phyloP scores from a whole-genome alignment of 2,329 filamentous ascomycete species.

The Neonectria faginata region DNA sequence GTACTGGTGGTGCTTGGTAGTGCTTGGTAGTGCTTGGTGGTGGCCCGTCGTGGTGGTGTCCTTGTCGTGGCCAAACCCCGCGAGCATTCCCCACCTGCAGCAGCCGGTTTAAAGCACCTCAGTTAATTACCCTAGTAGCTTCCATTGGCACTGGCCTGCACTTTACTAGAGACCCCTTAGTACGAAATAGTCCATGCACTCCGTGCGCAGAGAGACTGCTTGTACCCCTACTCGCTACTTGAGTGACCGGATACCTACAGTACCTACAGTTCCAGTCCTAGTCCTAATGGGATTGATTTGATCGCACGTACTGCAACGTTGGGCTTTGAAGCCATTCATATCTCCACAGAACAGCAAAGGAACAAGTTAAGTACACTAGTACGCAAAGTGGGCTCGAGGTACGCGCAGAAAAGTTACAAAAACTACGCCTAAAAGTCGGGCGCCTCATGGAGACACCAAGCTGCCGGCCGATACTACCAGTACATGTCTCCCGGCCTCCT shows the following conservation, averaged over 20 bases:
- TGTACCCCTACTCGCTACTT: constrained; percentile 7
- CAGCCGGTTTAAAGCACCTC: constrained; percentile 3
- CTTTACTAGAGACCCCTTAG: background rate
- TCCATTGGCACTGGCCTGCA: background rate
- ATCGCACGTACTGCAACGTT: background rate
- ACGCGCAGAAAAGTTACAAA: background rate
- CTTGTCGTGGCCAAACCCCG: constrained; percentile 22
- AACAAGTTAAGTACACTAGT: background rate
- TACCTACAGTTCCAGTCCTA: too few species aligned
- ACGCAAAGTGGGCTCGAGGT: background rate
- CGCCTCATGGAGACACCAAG: background rate
- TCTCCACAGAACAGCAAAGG: too few species aligned
- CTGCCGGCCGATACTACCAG: background rate
- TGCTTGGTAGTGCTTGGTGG: constrained; percentile 16
- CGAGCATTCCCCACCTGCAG: constrained; percentile 24
- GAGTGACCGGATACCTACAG: constrained; percentile 2
- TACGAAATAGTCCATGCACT: background rate
- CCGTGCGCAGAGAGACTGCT: constrained; percentile 6
- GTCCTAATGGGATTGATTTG: background rate
- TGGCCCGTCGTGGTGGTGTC: background rate
- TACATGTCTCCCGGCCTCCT: background rate
- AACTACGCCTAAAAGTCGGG: background rate
- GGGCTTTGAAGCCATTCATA: background rate
- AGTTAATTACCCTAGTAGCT: background rate
- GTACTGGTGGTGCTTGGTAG: constrained; percentile 19